Conservation (phyloP, 345 rosid genomes). For the Cardamine resedifolia region DNA sequence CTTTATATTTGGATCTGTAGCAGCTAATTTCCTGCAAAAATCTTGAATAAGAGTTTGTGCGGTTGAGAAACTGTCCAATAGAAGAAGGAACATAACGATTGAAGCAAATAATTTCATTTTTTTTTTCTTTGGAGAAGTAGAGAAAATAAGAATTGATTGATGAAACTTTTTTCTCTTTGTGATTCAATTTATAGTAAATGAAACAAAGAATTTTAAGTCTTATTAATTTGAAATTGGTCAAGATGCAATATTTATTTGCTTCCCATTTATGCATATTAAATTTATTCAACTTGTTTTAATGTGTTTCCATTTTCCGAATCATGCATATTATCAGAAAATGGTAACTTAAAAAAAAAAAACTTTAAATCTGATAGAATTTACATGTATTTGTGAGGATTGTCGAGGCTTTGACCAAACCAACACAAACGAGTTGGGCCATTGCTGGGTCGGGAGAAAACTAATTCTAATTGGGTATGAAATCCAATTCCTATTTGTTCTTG, state of each 20-base stretch:
- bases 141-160: not conserved
- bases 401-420: no score
- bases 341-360: no score
- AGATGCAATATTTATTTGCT: conserved; percentile 10
- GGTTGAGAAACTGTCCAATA: not conserved
- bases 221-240: not conserved
- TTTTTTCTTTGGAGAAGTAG: not conserved
- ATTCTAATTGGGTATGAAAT: no score
- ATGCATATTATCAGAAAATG: no score
- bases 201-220: not conserved
- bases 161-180: not conserved
- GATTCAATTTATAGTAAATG: not conserved
- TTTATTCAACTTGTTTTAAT: not conserved
- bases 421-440: no score
- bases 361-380: no score
- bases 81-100: conserved; percentile 1
- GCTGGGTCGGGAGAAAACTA: no score
- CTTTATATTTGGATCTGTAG: conserved; percentile 21
- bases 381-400: no score
- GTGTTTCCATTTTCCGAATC: not conserved
- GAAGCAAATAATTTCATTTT: not conserved
- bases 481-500: no score
- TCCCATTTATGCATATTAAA: not conserved
- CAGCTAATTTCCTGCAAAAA: conserved; percentile 42
- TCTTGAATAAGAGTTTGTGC: conserved; percentile 15